Conservation (phyloP, 768 basidiomycete species). For the Tulasnella sp. region DNA sequence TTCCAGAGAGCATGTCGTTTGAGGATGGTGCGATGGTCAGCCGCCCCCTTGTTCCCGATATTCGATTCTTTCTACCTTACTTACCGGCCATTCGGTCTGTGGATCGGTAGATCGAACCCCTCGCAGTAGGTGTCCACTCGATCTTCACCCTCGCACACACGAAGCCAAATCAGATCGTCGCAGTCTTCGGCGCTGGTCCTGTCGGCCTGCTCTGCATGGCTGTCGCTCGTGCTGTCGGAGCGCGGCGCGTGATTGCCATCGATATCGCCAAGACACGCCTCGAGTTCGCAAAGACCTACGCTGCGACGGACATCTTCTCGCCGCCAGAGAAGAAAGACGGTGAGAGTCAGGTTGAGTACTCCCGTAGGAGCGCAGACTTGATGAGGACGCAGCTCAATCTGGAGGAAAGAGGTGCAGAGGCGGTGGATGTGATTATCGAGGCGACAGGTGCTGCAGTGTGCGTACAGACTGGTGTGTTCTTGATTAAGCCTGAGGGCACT, state of each 20-base stretch:
- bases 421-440: constrained; percentile 81
- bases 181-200: constrained; percentile 80
- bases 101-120: constrained; percentile 71
- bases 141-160: constrained; percentile 66
- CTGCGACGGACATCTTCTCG: constrained; percentile 63
- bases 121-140: constrained; percentile 85
- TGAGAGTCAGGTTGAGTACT: constrained; percentile 61
- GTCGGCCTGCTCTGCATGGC: constrained; percentile 83
- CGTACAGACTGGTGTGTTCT: constrained; percentile 71
- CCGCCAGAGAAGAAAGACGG: constrained; percentile 47
- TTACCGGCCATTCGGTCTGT: not conserved
- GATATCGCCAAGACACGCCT: constrained; percentile 69
- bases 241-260: constrained; percentile 70
- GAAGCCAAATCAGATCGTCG: constrained; percentile 61
- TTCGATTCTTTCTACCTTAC: too few species aligned
- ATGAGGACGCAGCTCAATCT: constrained; percentile 59
- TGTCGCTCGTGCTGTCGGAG: constrained; percentile 89
- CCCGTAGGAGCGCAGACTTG: constrained; percentile 52
- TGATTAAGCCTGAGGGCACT: constrained; percentile 60
- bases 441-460: constrained; percentile 89
- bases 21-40: constrained; percentile 91
- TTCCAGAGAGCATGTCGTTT: constrained; percentile 73
- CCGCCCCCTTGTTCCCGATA: not conserved
- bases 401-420: constrained; percentile 53
- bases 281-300: constrained; percentile 76